Conservation (phyloP, 2,329 filamentous ascomycete species). For the Myriosclerotinia curreyana region DNA sequence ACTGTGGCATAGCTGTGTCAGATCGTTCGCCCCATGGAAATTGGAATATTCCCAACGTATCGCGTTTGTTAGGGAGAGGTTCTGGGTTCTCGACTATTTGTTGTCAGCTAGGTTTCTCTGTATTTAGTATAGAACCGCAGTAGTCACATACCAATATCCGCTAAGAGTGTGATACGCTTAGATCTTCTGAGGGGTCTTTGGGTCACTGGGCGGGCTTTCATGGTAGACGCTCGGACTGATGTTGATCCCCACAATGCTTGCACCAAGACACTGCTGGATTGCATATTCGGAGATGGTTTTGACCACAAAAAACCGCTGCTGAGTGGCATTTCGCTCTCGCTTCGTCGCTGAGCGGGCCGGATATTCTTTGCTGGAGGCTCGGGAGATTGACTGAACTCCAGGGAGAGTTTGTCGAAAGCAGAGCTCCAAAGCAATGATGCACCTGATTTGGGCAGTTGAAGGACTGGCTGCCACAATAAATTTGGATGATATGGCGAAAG, state of each 20-base stretch:
- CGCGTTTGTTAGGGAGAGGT: slow-evolving; percentile 56
- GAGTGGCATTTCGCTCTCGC: slow-evolving; percentile 26
- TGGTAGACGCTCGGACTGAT: slow-evolving; percentile 32
- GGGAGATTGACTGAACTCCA: slow-evolving; percentile 14
- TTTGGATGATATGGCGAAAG: neutral
- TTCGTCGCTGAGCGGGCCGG: slow-evolving; percentile 32
- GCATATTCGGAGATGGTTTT: slow-evolving; percentile 29
- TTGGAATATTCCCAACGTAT: slow-evolving; percentile 62
- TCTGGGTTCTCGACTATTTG: slow-evolving; percentile 54
- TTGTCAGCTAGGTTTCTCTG: slow-evolving; percentile 10
- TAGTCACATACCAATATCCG: slow-evolving; percentile 50
- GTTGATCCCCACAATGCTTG: slow-evolving; percentile 38
- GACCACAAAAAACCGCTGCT: slow-evolving; percentile 36
- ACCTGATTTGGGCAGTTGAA: neutral
- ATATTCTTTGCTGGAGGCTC: slow-evolving; percentile 36
- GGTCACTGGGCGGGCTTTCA: slow-evolving; percentile 46
- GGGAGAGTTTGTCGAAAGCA: neutral
- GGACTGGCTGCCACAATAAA: slow-evolving; percentile 11
- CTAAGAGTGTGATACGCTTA: slow-evolving; percentile 56
- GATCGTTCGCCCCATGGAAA: slow-evolving; percentile 65
- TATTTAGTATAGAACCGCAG: neutral
- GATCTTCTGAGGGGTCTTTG: slow-evolving; percentile 54
- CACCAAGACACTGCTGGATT: slow-evolving; percentile 20
- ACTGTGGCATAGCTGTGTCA: slow-evolving; percentile 49
- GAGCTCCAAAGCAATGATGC: slow-evolving; percentile 6